Percentiles rank a stretch among this genome's conserved stretches.
These are phyloP conservation scores for Cunninghamia lanceolata DNA, from an alignment of 75 land plant genomes.

Conservation along the genomic window DNA sequence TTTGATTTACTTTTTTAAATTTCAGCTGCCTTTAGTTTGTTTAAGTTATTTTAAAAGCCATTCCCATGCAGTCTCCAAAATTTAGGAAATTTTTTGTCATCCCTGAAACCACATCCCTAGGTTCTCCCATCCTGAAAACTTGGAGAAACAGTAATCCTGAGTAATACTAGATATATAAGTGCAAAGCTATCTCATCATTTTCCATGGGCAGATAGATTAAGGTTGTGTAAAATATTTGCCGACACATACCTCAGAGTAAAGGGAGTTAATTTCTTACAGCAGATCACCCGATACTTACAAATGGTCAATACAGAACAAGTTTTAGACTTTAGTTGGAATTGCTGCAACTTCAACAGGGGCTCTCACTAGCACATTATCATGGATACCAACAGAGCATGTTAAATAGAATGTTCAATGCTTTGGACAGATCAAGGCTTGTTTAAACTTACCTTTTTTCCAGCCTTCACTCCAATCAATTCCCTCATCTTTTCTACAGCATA, in stretches of 20 bases:
- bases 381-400: not conserved
- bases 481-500: slow-evolving; percentile 90
- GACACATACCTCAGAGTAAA: not conserved
- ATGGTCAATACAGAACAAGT: not conserved
- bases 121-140: no score
- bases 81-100: no score
- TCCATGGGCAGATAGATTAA: not conserved
- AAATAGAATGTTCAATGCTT: not conserved
- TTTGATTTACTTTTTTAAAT: no score
- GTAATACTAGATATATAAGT: not conserved
- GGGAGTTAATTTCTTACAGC: not conserved
- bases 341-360: no score
- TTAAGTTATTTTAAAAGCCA: no score
- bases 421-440: not conserved
- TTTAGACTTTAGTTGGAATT: not conserved
- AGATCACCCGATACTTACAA: not conserved
- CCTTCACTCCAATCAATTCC: slow-evolving; percentile 50
- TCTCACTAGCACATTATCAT: not conserved
- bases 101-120: no score
- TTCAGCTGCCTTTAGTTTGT: no score
- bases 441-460: slow-evolving; percentile 68
- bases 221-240: not conserved
- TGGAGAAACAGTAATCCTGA: not conserved
- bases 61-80: no score
- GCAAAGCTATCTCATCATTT: not conserved